Conservation (phyloP, 2,329 filamentous ascomycete genomes). For the Paecilomyces variotii region DNA sequence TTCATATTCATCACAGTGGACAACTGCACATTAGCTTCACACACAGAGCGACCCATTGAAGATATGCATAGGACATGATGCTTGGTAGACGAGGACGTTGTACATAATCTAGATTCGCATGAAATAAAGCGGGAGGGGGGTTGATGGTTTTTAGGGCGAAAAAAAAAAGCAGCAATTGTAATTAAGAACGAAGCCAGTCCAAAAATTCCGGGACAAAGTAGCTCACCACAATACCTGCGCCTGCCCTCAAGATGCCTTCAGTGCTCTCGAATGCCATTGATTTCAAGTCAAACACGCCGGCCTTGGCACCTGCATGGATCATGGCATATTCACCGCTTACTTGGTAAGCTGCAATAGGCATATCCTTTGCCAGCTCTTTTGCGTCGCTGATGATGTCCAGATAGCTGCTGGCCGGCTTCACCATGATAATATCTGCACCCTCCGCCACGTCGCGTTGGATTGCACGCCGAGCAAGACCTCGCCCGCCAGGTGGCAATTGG, state of each 20-base stretch:
- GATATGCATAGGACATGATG: background rate
- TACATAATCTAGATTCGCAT: background rate
- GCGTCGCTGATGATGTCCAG: constrained; percentile 97
- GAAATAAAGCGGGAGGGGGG: background rate
- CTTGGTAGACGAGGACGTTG: background rate
- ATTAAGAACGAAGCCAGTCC: constrained; percentile 46
- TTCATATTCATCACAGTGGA: background rate
- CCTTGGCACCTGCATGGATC: constrained; percentile 93
- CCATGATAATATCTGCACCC: constrained; percentile 97
- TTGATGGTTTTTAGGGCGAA: background rate
- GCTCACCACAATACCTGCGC: constrained; percentile 84
- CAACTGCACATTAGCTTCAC: background rate
- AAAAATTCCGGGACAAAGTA: constrained; percentile 83
- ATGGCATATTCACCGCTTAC: constrained; percentile 96
- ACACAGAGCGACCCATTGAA: background rate
- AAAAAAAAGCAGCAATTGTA: background rate
- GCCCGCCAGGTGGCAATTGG: constrained; percentile 85
- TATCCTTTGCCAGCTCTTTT: constrained; percentile 83
- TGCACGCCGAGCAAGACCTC: constrained; percentile 82
- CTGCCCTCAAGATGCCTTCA: constrained; percentile 85
- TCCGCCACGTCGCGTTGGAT: constrained; percentile 86
- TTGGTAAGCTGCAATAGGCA: constrained; percentile 93
- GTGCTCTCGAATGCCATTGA: constrained; percentile 91
- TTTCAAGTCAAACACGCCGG: constrained; percentile 92
- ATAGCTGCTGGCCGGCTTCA: constrained; percentile 93